Evolutionary conservation across 2,329 filamentous ascomycete genomes (phyloP).

Genomic region (Botrytis pseudocinerea): DNA sequence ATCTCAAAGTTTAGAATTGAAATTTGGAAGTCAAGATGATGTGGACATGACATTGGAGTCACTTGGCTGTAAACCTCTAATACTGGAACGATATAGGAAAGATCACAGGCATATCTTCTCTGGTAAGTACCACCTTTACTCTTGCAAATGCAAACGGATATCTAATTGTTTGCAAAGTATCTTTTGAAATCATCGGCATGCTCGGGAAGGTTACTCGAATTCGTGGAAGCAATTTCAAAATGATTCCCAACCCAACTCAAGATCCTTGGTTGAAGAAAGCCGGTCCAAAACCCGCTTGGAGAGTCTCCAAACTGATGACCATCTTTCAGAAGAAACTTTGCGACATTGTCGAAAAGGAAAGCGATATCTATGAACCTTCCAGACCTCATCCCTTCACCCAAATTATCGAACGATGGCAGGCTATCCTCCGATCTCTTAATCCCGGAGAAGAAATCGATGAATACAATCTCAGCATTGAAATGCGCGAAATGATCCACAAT

Average conservation of each 20-base stretch:
- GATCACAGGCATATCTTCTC: slow-evolving; percentile 41
- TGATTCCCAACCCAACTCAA: slow-evolving; percentile 57
- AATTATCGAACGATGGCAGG: slow-evolving; percentile 30
- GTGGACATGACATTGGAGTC: slow-evolving; percentile 54
- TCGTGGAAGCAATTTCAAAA: slow-evolving; percentile 51
- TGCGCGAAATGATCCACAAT: slow-evolving; percentile 36
- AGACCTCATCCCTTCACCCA: slow-evolving; percentile 1
- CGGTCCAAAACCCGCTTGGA: slow-evolving; percentile 37
- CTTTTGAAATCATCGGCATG: slow-evolving; percentile 62
- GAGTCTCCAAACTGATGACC: slow-evolving; percentile 35
- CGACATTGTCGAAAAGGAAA: slow-evolving; percentile 24
- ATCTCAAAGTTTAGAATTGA: slow-evolving; percentile 43
- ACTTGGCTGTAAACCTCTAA: slow-evolving; percentile 56
- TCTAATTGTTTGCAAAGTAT: slow-evolving; percentile 46
- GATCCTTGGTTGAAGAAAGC: slow-evolving; percentile 52
- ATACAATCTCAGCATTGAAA: slow-evolving; percentile 30
- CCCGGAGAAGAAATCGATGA: slow-evolving; percentile 19
- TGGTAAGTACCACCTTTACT: slow-evolving; percentile 22
- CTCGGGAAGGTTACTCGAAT: slow-evolving; percentile 53
- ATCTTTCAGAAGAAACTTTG: slow-evolving; percentile 37
- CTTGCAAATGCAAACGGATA: not conserved
- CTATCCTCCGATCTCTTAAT: slow-evolving; percentile 28
- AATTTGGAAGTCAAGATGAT: slow-evolving; percentile 52
- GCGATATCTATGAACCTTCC: not conserved
- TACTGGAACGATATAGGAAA: slow-evolving; percentile 46